These are phyloP conservation scores for Gaillardinia entomophila DNA, from an alignment of 805 yeast genomes.

Conservation along the genomic window DNA sequence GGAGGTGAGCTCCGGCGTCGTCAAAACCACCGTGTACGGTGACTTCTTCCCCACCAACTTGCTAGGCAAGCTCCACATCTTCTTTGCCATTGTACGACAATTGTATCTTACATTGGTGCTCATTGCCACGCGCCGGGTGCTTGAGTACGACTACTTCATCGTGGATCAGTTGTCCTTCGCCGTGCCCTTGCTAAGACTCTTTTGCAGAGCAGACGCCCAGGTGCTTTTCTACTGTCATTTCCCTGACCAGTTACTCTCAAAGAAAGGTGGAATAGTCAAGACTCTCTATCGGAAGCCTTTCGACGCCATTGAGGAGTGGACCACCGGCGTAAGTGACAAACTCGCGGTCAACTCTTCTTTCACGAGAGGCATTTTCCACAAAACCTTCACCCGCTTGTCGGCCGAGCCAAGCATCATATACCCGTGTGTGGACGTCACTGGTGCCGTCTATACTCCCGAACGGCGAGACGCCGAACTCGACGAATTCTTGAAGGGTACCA, in stretches of 20 bases:
- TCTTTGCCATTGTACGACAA: constrained; percentile 83
- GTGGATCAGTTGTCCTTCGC: constrained; percentile 88
- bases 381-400: constrained; percentile 48
- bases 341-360: constrained; percentile 86
- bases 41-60: constrained; percentile 75
- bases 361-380: constrained; percentile 63
- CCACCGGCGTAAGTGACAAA: constrained; percentile 70
- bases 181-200: constrained; percentile 60
- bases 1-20: constrained; percentile 58
- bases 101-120: constrained; percentile 49
- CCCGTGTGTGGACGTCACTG: constrained; percentile 64
- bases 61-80: constrained; percentile 62
- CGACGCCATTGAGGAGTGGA: constrained; percentile 75
- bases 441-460: constrained; percentile 9
- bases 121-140: constrained; percentile 44
- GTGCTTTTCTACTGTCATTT: constrained; percentile 91
- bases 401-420: constrained; percentile 55
- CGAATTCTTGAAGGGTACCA: constrained; percentile 26
- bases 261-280: constrained; percentile 47
- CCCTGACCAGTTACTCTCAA: constrained; percentile 81
- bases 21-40: constrained; percentile 71
- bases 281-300: constrained; percentile 73
- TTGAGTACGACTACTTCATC: constrained; percentile 62
- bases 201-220: constrained; percentile 35
- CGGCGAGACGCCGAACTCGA: constrained; percentile 22